Conservation (phyloP, 805 yeast species). For the Saturnispora diversa region DNA sequence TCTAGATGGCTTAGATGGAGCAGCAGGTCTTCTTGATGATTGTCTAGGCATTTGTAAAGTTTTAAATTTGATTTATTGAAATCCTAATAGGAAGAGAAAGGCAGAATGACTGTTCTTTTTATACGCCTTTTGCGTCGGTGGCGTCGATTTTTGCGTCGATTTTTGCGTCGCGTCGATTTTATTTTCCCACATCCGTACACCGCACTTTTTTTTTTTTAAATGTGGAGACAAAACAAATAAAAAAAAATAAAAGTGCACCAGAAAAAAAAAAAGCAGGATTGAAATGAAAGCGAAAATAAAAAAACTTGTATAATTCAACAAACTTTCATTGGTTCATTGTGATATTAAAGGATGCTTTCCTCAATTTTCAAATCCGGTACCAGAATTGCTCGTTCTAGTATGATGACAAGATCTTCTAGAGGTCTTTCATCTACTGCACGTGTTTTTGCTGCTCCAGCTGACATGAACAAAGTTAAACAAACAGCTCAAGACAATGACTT, state of each 20-base stretch:
- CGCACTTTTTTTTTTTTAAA: too few species aligned
- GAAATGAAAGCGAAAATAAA: neutral
- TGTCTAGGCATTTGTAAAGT: constrained; percentile 27
- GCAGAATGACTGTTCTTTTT: too few species aligned
- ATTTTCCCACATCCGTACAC: constrained; percentile 7
- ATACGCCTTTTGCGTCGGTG: neutral
- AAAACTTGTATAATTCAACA: neutral
- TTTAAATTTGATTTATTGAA: neutral
- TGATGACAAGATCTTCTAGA: constrained; percentile 3
- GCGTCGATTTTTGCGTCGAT: too few species aligned
- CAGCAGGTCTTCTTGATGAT: constrained; percentile 35
- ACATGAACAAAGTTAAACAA: constrained; percentile 20
- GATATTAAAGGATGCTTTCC: constrained; percentile 12
- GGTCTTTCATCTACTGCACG: constrained; percentile 8
- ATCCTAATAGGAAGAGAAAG: too few species aligned
- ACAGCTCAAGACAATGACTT: constrained; percentile 26
- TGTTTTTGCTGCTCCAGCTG: constrained; percentile 12
- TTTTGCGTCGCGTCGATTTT: too few species aligned
- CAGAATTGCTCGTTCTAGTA: neutral
- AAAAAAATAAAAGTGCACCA: too few species aligned
- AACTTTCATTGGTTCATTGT: constrained; percentile 1
- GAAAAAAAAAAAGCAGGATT: neutral
- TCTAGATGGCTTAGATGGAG: constrained; percentile 34
- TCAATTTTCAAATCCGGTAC: constrained; percentile 11
- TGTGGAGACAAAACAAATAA: too few species aligned